A percentile compares a stretch with the other conserved stretches of the same genome.
Evolutionary conservation across 2,329 filamentous ascomycete genomes (phyloP).

Genomic region (Mycosphaerella sp.): DNA sequence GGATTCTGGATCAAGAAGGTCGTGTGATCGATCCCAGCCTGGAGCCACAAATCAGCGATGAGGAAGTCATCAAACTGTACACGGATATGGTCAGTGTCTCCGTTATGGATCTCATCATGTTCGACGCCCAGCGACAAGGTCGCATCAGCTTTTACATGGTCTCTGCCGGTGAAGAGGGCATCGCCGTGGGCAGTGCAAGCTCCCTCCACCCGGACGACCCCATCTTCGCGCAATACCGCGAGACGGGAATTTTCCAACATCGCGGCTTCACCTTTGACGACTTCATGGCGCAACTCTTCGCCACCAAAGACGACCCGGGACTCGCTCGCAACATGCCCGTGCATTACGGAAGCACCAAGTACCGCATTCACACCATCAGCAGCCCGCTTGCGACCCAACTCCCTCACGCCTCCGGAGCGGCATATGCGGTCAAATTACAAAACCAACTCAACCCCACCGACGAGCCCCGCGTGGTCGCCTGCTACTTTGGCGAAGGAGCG

Average conservation of each 20-base stretch:
- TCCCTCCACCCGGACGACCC: constrained; percentile 79
- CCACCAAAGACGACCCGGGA: constrained; percentile 73
- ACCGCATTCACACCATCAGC: constrained; percentile 84
- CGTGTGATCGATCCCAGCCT: constrained; percentile 68
- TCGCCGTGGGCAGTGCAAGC: constrained; percentile 81
- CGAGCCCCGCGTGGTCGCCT: constrained; percentile 64
- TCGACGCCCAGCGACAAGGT: constrained; percentile 94
- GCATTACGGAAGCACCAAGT: constrained; percentile 78
- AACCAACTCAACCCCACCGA: constrained; percentile 62
- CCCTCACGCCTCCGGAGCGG: constrained; percentile 78
- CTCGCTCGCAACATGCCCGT: constrained; percentile 93
- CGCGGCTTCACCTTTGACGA: constrained; percentile 79
- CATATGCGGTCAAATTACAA: constrained; percentile 81
- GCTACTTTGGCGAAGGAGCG: constrained; percentile 87
- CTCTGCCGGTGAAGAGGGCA: constrained; percentile 87
- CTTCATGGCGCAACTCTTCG: constrained; percentile 94
- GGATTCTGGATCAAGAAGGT: constrained; percentile 84
- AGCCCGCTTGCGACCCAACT: constrained; percentile 84
- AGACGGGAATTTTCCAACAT: constrained; percentile 84
- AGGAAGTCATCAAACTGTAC: constrained; percentile 56
- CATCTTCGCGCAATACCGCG: constrained; percentile 89
- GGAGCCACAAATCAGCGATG: constrained; percentile 56
- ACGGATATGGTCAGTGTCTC: constrained; percentile 61
- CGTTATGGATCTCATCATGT: constrained; percentile 97
- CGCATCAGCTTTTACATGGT: constrained; percentile 95